These are phyloP conservation scores for Vigna radiata DNA, from an alignment of 306 rosid species.

Conservation along the genomic window DNA sequence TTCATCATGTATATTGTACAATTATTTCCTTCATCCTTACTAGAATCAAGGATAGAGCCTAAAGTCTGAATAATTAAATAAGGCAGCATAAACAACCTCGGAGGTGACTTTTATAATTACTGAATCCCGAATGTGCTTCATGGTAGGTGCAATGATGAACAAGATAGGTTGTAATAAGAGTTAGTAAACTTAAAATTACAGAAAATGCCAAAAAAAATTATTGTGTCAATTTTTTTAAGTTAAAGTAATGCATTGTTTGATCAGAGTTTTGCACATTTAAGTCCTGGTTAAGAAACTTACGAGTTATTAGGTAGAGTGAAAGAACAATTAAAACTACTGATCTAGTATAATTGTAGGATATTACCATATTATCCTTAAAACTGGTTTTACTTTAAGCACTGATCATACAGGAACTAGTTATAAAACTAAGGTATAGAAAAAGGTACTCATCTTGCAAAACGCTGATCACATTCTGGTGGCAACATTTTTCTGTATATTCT, in stretches of 20 bases:
- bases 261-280: not conserved
- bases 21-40: constrained; percentile 19
- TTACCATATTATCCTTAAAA: not conserved
- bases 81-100: not conserved
- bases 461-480: not conserved
- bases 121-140: constrained; percentile 5
- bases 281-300: not conserved
- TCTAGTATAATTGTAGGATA: not conserved
- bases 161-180: not conserved
- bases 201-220: not conserved
- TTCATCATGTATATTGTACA: not conserved
- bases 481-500: not conserved
- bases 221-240: not conserved
- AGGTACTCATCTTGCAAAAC: not conserved
- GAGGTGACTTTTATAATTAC: not conserved
- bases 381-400: not conserved
- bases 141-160: not conserved
- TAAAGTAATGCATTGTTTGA: constrained; percentile 15
- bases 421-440: not conserved
- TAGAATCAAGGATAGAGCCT: constrained; percentile 2
- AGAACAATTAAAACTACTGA: not conserved
- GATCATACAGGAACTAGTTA: not conserved
- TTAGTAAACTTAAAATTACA: constrained; percentile 17
- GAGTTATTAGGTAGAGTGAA: not conserved
- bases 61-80: constrained; percentile 21